Evolutionary conservation across 345 rosid genomes (phyloP), one percentile per base, ranked within the genome.

Genomic region (rapeseed (Brassica napus)): DNA sequence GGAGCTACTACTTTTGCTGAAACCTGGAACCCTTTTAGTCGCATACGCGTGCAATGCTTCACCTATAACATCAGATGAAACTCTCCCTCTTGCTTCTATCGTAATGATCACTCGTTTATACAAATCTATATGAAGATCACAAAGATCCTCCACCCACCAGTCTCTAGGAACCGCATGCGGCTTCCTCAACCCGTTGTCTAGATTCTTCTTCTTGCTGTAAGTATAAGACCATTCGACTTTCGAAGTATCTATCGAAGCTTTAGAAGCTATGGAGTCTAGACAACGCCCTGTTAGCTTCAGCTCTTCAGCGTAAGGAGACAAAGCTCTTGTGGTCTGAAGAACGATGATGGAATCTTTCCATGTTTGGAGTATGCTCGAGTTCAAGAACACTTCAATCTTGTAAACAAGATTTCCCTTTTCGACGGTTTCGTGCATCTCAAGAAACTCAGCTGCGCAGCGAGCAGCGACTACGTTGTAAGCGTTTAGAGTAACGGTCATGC

Each of bases 91-190:
- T 4, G 87, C 73, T 79, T 83, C 76, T 26, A 89, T 86, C 5
- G 90, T 87, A 16, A 79, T 26, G 5, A 91, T 86, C 12, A 81
- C 87, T 64, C 84, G 83, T 69, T 82, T 91, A 74, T 87, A 91
- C 81, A 91, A 65, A 69, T 86, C 89, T 6, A 91, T 84, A 71
- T 89, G 90, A 62, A 91, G 88, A 65, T 89, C 96, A 54, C 89
- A 86, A n/a, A 91, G 85, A 80, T 91, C 96, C 85, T 91, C 93
- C 0, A 91, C 91, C 96, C 96, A 91, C 96, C 96, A 91, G 28
- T 91, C 96, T 73, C 83, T 87, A 10, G 96, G 96, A 78, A 91
- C 96, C 1, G 74, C 73, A 47, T 70, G 93, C 0, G 84, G 79
- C 76, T 82, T 91, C 76, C 88, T 85, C 52, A 85, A 55, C 4